Evolutionary conservation across 176 grass and related monocot species (phyloP), one percentile per base, ranked within the genome.

Genomic region (Lolium rigidum): DNA sequence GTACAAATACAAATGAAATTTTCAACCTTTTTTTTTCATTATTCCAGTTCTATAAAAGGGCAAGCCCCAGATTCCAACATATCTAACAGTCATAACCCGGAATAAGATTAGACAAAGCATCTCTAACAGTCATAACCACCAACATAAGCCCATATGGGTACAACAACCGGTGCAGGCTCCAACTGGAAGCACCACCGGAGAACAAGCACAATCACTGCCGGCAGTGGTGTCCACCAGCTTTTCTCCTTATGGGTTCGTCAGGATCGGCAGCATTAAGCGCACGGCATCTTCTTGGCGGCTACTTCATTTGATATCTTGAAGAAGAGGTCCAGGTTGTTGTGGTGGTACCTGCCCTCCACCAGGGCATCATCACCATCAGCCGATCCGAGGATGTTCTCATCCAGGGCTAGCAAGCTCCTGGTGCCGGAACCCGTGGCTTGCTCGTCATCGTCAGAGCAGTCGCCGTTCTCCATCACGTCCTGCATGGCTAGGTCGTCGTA

Each of bases 401-500:
- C 70, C 43, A 15, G 17, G 56, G 70, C 31, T 17, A 9, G 16
- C 11, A 65, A 43, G 14, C 77, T 73, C 47, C 74, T 85, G 44
- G 22, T n/a, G 39, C 77, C 55, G 26, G n/a, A 52, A 47, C 72
- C 78, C 9, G 28, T 26, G 4, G 58, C 86, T 3, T 67, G 75
- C 69, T 90, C 88, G 1, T 95, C 90, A 0, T 95, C 86, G 0
- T 72, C 69, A 0, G 93, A 92, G 76, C 70, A 92, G 73, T 92
- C 81, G 1, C 84, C 88, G 3, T 89, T 90, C 35, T 82, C 88
- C 78, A 83, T 79, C 56, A 72, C 92, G 20, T 95, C 93, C 77
- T 56, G 86, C 92, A 98, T 88, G 14, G 97, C 94, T 56, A 99
- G 85, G 61, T 99, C 97, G 3, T 96, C 94, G 4, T 91, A 96